Conservation (phyloP, 169 alveolate genomes). For the Plasmodium chabaudi region DNA sequence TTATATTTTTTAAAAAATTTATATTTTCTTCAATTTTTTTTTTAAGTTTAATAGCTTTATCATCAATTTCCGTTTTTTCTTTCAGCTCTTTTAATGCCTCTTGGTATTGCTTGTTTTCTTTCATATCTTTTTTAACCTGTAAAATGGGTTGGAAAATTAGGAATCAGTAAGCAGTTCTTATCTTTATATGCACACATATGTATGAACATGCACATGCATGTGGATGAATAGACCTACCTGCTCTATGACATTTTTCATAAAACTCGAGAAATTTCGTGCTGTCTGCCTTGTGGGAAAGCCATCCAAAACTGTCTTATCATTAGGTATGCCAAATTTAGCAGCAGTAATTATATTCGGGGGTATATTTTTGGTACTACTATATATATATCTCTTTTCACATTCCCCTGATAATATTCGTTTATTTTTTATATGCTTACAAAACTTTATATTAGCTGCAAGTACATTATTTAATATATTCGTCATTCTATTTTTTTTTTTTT, state of each 20-base stretch:
- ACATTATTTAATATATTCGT: slow-evolving; percentile 50
- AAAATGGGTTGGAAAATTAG: background rate
- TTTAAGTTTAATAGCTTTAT: slow-evolving; percentile 77
- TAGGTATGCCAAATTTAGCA: background rate
- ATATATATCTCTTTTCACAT: slow-evolving; percentile 12
- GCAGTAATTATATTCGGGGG: background rate
- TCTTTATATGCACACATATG: background rate
- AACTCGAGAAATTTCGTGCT: slow-evolving; percentile 76
- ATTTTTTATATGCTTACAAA: slow-evolving; percentile 25
- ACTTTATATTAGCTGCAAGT: slow-evolving; percentile 13
- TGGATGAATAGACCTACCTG: slow-evolving; percentile 45
- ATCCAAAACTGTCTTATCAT: background rate
- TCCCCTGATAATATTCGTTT: slow-evolving; percentile 32
- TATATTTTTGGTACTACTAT: background rate
- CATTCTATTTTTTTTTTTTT: slow-evolving; percentile 23
- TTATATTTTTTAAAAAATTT: slow-evolving; percentile 55
- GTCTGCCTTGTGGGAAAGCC: background rate
- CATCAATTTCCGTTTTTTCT: slow-evolving; percentile 71
- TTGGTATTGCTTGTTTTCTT: slow-evolving; percentile 82
- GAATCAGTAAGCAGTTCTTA: background rate
- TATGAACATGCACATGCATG: background rate
- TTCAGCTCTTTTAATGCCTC: slow-evolving; percentile 86
- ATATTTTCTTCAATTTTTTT: slow-evolving; percentile 77
- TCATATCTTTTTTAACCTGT: slow-evolving; percentile 85
- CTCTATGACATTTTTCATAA: slow-evolving; percentile 83